These are phyloP conservation scores for Yarrowia keelungensis DNA, from an alignment of 805 yeast genomes.

Conservation along the genomic window DNA sequence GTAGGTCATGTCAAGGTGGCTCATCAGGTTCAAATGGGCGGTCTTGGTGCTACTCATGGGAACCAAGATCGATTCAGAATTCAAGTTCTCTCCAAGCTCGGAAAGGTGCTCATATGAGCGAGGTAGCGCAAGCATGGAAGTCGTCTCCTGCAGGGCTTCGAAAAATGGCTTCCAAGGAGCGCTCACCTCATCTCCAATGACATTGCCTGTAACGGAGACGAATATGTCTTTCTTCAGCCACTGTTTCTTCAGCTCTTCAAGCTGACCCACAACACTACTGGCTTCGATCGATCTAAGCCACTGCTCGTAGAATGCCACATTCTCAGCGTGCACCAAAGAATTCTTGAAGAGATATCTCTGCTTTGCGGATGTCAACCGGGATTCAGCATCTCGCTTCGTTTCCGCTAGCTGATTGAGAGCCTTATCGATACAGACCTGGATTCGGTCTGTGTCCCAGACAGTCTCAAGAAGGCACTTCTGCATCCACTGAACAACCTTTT, in stretches of 20 bases:
- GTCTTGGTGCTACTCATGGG: constrained; percentile 88
- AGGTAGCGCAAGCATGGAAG: constrained; percentile 40
- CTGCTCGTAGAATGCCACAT: constrained; percentile 55
- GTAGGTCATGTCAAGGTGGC: constrained; percentile 66
- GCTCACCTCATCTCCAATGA: constrained; percentile 48
- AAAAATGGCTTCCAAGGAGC: constrained; percentile 15
- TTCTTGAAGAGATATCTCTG: constrained; percentile 60
- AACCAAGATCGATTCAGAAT: constrained; percentile 64
- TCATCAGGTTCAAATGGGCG: constrained; percentile 65
- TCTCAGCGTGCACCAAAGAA: constrained; percentile 47
- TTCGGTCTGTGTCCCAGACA: constrained; percentile 74
- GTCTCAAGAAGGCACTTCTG: constrained; percentile 67
- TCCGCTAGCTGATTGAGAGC: constrained; percentile 66
- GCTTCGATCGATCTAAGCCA: constrained; percentile 58
- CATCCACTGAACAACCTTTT: constrained; percentile 78
- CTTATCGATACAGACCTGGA: constrained; percentile 69
- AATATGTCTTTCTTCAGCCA: constrained; percentile 70
- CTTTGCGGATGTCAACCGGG: constrained; percentile 70
- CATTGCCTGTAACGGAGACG: constrained; percentile 74
- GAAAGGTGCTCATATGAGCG: constrained; percentile 63
- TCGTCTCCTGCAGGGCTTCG: constrained; percentile 4
- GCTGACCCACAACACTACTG: constrained; percentile 56
- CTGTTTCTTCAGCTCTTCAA: constrained; percentile 59
- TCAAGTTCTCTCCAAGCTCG: constrained; percentile 60
- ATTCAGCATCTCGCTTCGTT: constrained; percentile 65